A percentile compares a stretch with the other conserved stretches of the same genome.
Conservation (phyloP, 768 basidiomycete genomes). For the Leccinum longicurvipes region DNA sequence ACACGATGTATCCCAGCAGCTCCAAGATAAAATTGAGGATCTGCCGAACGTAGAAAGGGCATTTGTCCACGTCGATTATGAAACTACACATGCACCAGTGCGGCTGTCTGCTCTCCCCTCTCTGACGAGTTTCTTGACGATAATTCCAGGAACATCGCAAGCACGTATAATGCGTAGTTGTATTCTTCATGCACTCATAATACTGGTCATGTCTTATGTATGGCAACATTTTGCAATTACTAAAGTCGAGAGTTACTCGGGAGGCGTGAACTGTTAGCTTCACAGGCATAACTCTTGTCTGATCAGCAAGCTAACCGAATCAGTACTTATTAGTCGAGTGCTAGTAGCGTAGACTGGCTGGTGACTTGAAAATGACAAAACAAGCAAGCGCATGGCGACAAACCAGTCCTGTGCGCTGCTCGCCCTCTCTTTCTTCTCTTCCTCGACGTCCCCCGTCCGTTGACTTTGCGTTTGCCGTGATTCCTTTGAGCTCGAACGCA, state of each 20-base stretch:
- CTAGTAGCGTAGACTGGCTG: constrained; percentile 15
- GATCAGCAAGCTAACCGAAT: too few relatives aligned
- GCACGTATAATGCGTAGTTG: constrained; percentile 8
- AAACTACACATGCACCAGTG: constrained; percentile 76
- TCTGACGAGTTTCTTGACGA: neutral
- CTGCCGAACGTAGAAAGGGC: constrained; percentile 89
- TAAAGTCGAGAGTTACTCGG: too few relatives aligned
- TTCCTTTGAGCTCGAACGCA: constrained; percentile 7
- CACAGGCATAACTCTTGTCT: too few relatives aligned
- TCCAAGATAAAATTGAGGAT: constrained; percentile 87
- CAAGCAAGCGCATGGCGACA: too few relatives aligned
- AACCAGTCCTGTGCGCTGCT: too few relatives aligned
- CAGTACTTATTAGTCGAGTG: too few relatives aligned
- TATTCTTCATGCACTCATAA: neutral
- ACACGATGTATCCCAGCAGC: constrained; percentile 77
- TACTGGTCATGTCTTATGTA: neutral
- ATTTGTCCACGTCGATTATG: constrained; percentile 94
- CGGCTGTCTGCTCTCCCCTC: constrained; percentile 12
- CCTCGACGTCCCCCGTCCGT: constrained; percentile 8
- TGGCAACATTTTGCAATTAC: too few relatives aligned
- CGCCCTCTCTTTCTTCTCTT: too few relatives aligned
- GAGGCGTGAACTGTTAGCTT: too few relatives aligned
- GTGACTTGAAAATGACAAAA: constrained; percentile 31
- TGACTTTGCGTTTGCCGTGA: too few relatives aligned
- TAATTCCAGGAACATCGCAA: constrained; percentile 45